Conservation (phyloP, 345 rosid genomes). For the Durio zibethinus region DNA sequence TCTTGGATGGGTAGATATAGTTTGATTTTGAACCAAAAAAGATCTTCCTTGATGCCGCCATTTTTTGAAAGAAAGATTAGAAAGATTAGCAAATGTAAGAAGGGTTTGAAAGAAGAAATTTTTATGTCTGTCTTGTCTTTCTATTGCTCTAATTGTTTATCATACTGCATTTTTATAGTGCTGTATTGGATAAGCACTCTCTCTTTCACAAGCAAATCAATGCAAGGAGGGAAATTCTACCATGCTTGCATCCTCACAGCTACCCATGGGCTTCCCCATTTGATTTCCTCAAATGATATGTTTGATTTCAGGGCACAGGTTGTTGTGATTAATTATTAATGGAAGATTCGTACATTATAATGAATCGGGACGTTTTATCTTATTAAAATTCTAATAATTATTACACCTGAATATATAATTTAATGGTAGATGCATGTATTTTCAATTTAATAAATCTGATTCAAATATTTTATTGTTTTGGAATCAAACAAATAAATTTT, state of each 20-base stretch:
- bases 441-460: neutral
- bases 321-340: neutral
- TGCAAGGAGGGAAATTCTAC: neutral
- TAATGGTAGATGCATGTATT: neutral
- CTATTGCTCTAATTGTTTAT: neutral
- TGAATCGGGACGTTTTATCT: no score
- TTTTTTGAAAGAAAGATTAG: conserved; percentile 18
- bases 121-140: neutral
- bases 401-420: neutral
- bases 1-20: conserved; percentile 41
- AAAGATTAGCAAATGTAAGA: neutral
- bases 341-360: no score
- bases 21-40: conserved; percentile 34
- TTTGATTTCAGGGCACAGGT: neutral
- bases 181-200: conserved; percentile 37
- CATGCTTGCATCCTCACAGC: neutral
- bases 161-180: conserved; percentile 21
- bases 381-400: neutral
- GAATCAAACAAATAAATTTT: no score
- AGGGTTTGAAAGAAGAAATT: neutral
- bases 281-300: neutral
- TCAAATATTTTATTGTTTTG: neutral
- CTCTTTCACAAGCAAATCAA: neutral
- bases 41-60: conserved; percentile 59
- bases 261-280: neutral